phyloP scores from a whole-genome alignment of 257 asterid genomes.

The Dorcoceras hygrometricum region DNA sequence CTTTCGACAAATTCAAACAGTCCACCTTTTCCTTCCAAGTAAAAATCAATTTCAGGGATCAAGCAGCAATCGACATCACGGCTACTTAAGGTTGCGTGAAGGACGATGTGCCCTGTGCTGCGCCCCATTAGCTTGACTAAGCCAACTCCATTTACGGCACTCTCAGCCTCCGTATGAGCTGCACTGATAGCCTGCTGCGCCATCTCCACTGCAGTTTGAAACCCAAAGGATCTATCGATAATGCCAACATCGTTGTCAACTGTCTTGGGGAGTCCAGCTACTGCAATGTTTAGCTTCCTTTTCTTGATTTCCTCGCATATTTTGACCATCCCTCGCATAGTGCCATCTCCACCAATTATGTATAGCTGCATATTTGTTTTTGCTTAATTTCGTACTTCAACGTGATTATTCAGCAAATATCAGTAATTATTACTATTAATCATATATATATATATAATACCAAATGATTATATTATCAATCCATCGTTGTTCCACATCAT shows the following conservation, averaged over 20 bases:
- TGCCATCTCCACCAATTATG: conserved; percentile 85
- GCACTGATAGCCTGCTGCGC: conserved; percentile 87
- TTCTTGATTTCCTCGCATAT: conserved; percentile 55
- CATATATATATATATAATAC: no score
- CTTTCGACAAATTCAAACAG: conserved; percentile 50
- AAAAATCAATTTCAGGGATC: conserved; percentile 69
- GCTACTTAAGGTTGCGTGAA: conserved; percentile 71
- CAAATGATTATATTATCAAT: no score
- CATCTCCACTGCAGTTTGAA: conserved; percentile 82
- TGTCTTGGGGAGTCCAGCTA: conserved; percentile 77
- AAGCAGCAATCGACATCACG: conserved; percentile 79
- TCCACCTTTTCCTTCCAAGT: conserved; percentile 70
- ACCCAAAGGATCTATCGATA: conserved; percentile 78
- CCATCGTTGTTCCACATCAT: no score
- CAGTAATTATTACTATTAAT: no score
- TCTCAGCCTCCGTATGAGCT: conserved; percentile 72
- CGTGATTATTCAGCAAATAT: no score
- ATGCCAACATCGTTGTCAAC: conserved; percentile 81
- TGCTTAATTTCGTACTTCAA: no score
- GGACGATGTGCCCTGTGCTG: conserved; percentile 81
- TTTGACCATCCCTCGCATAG: conserved; percentile 70
- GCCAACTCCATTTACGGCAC: conserved; percentile 77
- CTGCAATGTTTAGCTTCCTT: conserved; percentile 43
- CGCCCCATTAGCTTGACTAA: conserved; percentile 91
- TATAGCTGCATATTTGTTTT: conserved; percentile 38